These are phyloP conservation scores for Cardamine occulta DNA, from an alignment of 345 rosid species.

Conservation along the genomic window DNA sequence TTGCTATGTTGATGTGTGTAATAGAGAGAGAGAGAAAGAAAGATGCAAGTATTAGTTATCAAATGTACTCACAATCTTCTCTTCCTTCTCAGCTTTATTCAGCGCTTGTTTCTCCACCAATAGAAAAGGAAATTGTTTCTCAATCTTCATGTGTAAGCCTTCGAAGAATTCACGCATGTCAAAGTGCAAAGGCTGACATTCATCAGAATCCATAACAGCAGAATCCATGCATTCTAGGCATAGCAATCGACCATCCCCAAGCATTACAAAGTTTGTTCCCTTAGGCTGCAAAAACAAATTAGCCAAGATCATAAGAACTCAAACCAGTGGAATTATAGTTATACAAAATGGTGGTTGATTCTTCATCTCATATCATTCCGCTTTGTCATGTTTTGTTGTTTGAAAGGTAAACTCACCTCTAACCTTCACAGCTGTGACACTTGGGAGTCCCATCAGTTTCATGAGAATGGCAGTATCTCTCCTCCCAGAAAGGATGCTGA, in stretches of 20 bases:
- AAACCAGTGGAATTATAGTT: background rate
- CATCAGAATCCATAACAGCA: slow-evolving; percentile 83
- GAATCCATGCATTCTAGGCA: slow-evolving; percentile 91
- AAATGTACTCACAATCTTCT: slow-evolving; percentile 60
- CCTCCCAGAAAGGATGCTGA: slow-evolving; percentile 59
- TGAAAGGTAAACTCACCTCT: slow-evolving; percentile 26
- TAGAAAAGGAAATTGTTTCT: slow-evolving; percentile 83
- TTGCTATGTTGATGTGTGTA: too few relatives aligned
- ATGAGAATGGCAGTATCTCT: slow-evolving; percentile 73
- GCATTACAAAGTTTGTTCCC: slow-evolving; percentile 50
- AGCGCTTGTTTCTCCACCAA: slow-evolving; percentile 84
- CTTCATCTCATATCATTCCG: background rate
- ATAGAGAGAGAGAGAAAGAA: slow-evolving; percentile 29
- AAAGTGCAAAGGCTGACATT: slow-evolving; percentile 77
- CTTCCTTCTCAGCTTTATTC: slow-evolving; percentile 81
- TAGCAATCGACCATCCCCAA: slow-evolving; percentile 70
- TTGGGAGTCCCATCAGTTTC: slow-evolving; percentile 69
- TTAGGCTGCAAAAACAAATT: slow-evolving; percentile 48
- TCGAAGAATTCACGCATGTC: slow-evolving; percentile 85
- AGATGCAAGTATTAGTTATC: slow-evolving; percentile 3
- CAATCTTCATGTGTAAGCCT: slow-evolving; percentile 83
- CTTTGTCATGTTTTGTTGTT: background rate
- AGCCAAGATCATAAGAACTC: slow-evolving; percentile 15
- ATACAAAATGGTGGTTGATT: background rate
- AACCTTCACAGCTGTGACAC: slow-evolving; percentile 53